Percentiles rank a stretch among this genome's conserved stretches.
Conservation (phyloP, 2,329 filamentous ascomycete genomes). For the Cucurbitaria berberidis region DNA sequence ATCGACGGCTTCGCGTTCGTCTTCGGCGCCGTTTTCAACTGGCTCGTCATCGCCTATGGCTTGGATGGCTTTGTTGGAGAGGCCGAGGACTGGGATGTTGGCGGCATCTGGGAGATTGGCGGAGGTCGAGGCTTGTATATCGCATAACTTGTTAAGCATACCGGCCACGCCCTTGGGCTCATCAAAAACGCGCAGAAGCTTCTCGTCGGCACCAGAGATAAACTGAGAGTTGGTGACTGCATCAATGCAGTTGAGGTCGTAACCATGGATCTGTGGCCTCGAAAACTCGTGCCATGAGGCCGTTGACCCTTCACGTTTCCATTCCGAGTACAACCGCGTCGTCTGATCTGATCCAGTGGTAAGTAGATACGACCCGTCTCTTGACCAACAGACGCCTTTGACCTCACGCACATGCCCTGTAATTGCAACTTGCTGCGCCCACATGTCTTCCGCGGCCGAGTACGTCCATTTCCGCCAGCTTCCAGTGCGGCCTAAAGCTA, state of each 20-base stretch:
- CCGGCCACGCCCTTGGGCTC: constrained; percentile 83
- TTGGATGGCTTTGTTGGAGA: constrained; percentile 90
- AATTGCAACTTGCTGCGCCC: constrained; percentile 78
- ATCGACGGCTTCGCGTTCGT: constrained; percentile 62
- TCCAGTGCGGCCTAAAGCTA: constrained; percentile 86
- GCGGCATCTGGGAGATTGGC: constrained; percentile 76
- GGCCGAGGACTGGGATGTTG: constrained; percentile 90
- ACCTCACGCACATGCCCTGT: constrained; percentile 85
- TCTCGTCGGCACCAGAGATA: constrained; percentile 95
- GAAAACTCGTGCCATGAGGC: constrained; percentile 93
- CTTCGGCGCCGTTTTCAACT: constrained; percentile 50
- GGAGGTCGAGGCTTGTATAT: constrained; percentile 52
- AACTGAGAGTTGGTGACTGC: constrained; percentile 76
- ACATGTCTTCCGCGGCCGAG: constrained; percentile 66
- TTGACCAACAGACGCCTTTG: constrained; percentile 83
- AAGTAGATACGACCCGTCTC: constrained; percentile 80
- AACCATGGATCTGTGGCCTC: constrained; percentile 95
- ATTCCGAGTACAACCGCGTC: constrained; percentile 82
- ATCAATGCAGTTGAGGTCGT: constrained; percentile 94
- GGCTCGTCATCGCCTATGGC: constrained; percentile 53
- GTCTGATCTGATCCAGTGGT: constrained; percentile 94
- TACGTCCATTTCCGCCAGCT: constrained; percentile 90
- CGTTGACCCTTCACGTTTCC: constrained; percentile 59
- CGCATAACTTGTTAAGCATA: constrained; percentile 72
- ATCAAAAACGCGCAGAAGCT: constrained; percentile 93